Evolutionary conservation across 306 rosid species (phyloP).

Genomic region (Delonix regia): DNA sequence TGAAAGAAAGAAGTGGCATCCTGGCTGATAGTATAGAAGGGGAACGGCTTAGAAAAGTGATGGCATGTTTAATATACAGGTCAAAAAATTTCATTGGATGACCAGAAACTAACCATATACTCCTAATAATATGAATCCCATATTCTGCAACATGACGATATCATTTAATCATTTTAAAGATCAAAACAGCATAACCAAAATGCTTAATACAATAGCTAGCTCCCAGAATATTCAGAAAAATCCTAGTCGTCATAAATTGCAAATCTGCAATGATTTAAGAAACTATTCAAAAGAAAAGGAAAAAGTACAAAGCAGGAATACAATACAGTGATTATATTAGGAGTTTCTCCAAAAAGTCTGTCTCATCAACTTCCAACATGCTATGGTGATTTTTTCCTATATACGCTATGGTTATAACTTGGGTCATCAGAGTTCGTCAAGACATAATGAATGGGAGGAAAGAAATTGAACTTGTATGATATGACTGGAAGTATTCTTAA

Average conservation of each 20-base stretch:
- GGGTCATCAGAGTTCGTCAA: not conserved
- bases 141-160: not conserved
- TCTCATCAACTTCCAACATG: not conserved
- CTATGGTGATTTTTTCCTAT: too few species aligned
- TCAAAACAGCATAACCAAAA: not conserved
- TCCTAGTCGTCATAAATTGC: not conserved
- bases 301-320: not conserved
- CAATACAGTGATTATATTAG: not conserved
- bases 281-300: slow-evolving; percentile 14
- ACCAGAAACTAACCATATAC: not conserved
- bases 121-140: not conserved
- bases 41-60: not conserved
- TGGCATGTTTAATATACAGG: not conserved
- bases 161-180: not conserved
- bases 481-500: not conserved
- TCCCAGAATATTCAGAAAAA: not conserved
- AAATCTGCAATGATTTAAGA: not conserved
- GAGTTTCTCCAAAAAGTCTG: not conserved
- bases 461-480: not conserved
- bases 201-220: not conserved
- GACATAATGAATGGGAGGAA: not conserved
- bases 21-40: not conserved
- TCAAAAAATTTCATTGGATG: not conserved
- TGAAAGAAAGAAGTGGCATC: not conserved
- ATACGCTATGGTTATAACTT: not conserved